A percentile compares a stretch with the other conserved stretches of the same genome.
Evolutionary conservation across 2,329 filamentous ascomycete species (phyloP).

Genomic region (Trichophyton rubrum): DNA sequence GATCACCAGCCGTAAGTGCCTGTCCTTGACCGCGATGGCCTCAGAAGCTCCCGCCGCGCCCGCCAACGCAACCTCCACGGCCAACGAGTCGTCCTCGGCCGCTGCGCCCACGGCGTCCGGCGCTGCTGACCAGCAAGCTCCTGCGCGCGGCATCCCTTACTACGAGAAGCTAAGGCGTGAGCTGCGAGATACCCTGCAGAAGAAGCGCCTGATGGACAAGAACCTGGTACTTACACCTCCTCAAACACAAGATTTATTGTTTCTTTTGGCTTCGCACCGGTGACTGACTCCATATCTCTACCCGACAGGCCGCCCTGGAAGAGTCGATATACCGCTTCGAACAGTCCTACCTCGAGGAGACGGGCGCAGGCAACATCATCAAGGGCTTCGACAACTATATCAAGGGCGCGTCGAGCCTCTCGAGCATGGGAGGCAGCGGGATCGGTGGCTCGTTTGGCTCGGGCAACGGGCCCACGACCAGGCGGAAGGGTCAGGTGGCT

Average conservation of each 20-base stretch:
- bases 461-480: constrained; percentile 20
- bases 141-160: constrained; percentile 44
- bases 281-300: not conserved
- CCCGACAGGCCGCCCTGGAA: constrained; percentile 48
- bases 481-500: constrained; percentile 34
- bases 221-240: constrained; percentile 37
- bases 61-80: constrained; percentile 14
- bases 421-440: constrained; percentile 18
- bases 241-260: not conserved
- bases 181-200: constrained; percentile 53
- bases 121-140: constrained; percentile 10
- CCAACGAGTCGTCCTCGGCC: not conserved
- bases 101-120: constrained; percentile 3
- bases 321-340: constrained; percentile 76
- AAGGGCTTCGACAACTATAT: constrained; percentile 97
- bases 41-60: not conserved
- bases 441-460: constrained; percentile 18
- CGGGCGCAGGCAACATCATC: constrained; percentile 82
- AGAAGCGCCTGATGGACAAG: constrained; percentile 52
- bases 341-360: constrained; percentile 79
- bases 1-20: not conserved
- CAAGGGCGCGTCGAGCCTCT: constrained; percentile 60
- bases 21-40: not conserved
- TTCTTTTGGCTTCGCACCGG: not conserved
- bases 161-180: constrained; percentile 61